phyloP scores from a whole-genome alignment of 371 early-diverging fungal species.

The Haplosporangium sp. region DNA sequence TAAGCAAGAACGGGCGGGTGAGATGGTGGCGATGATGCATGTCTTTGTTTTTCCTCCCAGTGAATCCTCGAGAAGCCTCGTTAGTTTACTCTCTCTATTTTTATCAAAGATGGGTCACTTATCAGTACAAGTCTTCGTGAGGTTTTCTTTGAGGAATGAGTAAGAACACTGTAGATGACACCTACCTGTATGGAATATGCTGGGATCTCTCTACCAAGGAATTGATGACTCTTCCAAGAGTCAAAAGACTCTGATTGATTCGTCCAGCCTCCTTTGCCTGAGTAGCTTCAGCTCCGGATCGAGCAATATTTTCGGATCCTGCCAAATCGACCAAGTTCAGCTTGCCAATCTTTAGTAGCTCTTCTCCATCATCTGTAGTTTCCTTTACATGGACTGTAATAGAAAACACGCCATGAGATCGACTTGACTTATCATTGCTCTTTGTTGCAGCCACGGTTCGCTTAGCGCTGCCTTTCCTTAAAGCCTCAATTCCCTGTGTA shows the following conservation, averaged over 20 bases:
- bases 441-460: slow-evolving; percentile 90
- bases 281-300: slow-evolving; percentile 89
- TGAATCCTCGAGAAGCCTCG: slow-evolving; percentile 95
- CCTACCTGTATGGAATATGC: slow-evolving; percentile 91
- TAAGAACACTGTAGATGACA: too few species aligned
- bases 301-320: slow-evolving; percentile 95
- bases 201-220: slow-evolving; percentile 81
- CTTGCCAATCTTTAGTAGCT: slow-evolving; percentile 88
- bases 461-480: slow-evolving; percentile 82
- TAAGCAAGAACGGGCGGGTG: slow-evolving; percentile 78
- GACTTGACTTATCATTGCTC: slow-evolving; percentile 92
- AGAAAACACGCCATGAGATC: slow-evolving; percentile 95
- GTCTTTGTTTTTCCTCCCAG: slow-evolving; percentile 95
- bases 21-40: slow-evolving; percentile 95
- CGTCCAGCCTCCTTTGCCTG: slow-evolving; percentile 93
- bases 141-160: not conserved
- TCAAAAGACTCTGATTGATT: slow-evolving; percentile 92
- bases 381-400: slow-evolving; percentile 90
- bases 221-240: slow-evolving; percentile 94
- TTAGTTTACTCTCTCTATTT: slow-evolving; percentile 91
- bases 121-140: not conserved
- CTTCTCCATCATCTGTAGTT: slow-evolving; percentile 81
- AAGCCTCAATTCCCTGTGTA: slow-evolving; percentile 77
- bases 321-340: slow-evolving; percentile 98
- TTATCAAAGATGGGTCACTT: slow-evolving; percentile 5